Percentiles rank a stretch among this genome's conserved stretches.
Evolutionary conservation across 1,284 basidiomycete species (phyloP).

Genomic region (Earliella scabrosa): DNA sequence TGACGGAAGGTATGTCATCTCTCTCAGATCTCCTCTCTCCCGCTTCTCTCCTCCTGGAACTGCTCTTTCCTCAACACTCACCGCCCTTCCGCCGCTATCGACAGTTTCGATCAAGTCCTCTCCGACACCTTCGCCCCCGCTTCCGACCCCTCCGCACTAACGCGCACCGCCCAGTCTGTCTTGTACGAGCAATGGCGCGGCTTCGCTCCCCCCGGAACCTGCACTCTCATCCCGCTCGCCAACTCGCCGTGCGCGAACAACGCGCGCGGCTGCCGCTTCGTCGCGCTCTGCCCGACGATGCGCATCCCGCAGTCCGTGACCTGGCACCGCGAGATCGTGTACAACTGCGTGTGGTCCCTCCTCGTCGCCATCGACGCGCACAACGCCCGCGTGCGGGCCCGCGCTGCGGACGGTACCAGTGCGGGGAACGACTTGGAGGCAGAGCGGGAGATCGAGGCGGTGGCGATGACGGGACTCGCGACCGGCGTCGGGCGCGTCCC

Average conservation of each 20-base stretch:
- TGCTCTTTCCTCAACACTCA: neutral
- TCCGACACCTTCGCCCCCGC: slow-evolving; percentile 17
- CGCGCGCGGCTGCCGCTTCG: slow-evolving; percentile 13
- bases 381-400: slow-evolving; percentile 12
- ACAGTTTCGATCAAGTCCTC: slow-evolving; percentile 23
- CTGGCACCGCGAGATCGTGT: slow-evolving; percentile 32
- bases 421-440: neutral
- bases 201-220: slow-evolving; percentile 28
- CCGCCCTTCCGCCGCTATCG: no score
- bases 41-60: neutral
- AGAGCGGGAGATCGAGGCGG: slow-evolving; percentile 3
- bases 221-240: slow-evolving; percentile 28
- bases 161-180: slow-evolving; percentile 20
- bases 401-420: no score
- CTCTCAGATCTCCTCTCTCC: neutral
- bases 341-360: slow-evolving; percentile 33
- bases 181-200: slow-evolving; percentile 27
- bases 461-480: slow-evolving; percentile 25
- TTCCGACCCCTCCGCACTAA: slow-evolving; percentile 15
- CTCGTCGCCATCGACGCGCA: slow-evolving; percentile 22
- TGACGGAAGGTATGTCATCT: slow-evolving; percentile 24
- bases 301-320: slow-evolving; percentile 22
- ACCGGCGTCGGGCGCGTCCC: slow-evolving; percentile 21
- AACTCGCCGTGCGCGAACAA: slow-evolving; percentile 12
- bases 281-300: slow-evolving; percentile 32